Percentiles rank a stretch among this genome's conserved stretches.
phyloP scores from a whole-genome alignment of 2,329 filamentous ascomycete species.

The Curvularia eragrostidis region DNA sequence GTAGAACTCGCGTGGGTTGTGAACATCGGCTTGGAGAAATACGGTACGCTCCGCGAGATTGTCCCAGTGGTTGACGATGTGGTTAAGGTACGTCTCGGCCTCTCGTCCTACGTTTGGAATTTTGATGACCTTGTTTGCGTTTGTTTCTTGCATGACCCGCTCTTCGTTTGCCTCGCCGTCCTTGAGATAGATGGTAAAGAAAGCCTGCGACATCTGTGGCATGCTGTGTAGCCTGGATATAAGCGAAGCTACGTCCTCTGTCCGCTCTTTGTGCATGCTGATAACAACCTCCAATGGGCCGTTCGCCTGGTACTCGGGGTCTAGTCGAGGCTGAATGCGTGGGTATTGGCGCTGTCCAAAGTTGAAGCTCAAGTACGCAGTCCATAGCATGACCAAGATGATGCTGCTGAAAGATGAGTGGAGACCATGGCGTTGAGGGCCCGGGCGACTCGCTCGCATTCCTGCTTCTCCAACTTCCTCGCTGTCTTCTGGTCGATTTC shows the following conservation, averaged over 20 bases:
- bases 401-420: slow-evolving; percentile 13
- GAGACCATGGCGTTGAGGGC: not conserved
- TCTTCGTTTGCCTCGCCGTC: slow-evolving; percentile 30
- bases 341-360: slow-evolving; percentile 22
- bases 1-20: slow-evolving; percentile 50
- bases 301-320: slow-evolving; percentile 29
- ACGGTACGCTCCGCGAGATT: slow-evolving; percentile 55
- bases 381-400: slow-evolving; percentile 25
- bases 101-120: slow-evolving; percentile 54
- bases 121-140: slow-evolving; percentile 34
- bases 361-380: slow-evolving; percentile 26
- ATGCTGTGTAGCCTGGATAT: slow-evolving; percentile 31
- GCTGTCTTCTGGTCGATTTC: slow-evolving; percentile 7
- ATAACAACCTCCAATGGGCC: slow-evolving; percentile 44
- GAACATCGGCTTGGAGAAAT: slow-evolving; percentile 56
- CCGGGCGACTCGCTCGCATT: not conserved
- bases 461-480: slow-evolving; percentile 7
- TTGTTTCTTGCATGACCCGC: slow-evolving; percentile 29
- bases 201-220: slow-evolving; percentile 27
- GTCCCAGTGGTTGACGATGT: slow-evolving; percentile 55
- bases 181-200: slow-evolving; percentile 45
- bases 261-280: slow-evolving; percentile 49
- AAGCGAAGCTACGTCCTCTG: slow-evolving; percentile 32
- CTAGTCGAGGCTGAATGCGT: slow-evolving; percentile 18
- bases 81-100: slow-evolving; percentile 56